A percentile compares a stretch with the other conserved stretches of the same genome.
phyloP scores from a whole-genome alignment of 495 filamentous ascomycete species.

The Penicillium pulvis region DNA sequence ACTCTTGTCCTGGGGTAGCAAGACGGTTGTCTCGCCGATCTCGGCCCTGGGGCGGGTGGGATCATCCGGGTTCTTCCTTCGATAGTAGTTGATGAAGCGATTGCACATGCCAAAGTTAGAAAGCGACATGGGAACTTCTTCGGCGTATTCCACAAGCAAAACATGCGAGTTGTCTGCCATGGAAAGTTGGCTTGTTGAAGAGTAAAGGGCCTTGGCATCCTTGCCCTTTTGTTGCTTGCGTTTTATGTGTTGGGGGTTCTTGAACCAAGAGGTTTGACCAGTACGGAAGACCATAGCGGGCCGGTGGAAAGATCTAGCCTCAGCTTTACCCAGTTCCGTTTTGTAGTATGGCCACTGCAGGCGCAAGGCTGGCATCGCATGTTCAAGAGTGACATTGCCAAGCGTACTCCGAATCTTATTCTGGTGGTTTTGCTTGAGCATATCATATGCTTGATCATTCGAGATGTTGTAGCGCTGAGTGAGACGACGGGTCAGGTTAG shows the following conservation, averaged over 20 bases:
- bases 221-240: conserved; percentile 78
- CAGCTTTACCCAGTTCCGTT: conserved; percentile 73
- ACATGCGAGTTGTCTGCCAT: conserved; percentile 85
- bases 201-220: conserved; percentile 72
- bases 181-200: conserved; percentile 72
- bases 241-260: conserved; percentile 54
- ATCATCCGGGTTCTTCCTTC: conserved; percentile 81
- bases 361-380: conserved; percentile 85
- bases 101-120: conserved; percentile 98
- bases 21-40: conserved; percentile 81
- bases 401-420: conserved; percentile 92
- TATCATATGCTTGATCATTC: conserved; percentile 92
- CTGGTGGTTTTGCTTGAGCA: conserved; percentile 93
- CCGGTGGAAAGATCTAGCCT: conserved; percentile 90
- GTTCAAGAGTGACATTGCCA: conserved; percentile 82
- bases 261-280: conserved; percentile 56
- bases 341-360: conserved; percentile 94
- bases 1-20: conserved; percentile 90
- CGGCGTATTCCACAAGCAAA: conserved; percentile 90
- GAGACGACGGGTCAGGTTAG: conserved; percentile 49
- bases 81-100: conserved; percentile 93
- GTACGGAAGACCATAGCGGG: conserved; percentile 67
- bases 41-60: conserved; percentile 70
- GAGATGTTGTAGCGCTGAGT: conserved; percentile 88
- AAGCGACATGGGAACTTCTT: conserved; percentile 86